Evolutionary conservation across 2,329 filamentous ascomycete species (phyloP).

Genomic region (Bipolaris bicolor): DNA sequence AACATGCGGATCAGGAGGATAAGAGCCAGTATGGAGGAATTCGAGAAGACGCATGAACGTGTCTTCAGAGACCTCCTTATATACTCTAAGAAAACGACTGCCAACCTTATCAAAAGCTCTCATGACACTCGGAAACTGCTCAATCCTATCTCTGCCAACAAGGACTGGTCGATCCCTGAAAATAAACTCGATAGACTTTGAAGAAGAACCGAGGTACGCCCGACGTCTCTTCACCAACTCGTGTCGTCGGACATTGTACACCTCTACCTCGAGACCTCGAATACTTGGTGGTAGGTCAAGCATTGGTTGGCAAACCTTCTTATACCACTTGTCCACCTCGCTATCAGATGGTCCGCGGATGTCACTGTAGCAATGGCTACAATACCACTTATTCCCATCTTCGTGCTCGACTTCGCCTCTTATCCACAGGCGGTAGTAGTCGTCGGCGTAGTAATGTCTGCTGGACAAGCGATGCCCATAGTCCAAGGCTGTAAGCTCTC

Average conservation of each 20-base stretch:
- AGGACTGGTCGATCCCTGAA: conserved; percentile 45
- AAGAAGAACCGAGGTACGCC: conserved; percentile 35
- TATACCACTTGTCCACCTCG: conserved; percentile 44
- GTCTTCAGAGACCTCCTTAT: conserved; percentile 31
- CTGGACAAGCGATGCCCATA: conserved; percentile 37
- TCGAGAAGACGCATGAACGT: conserved; percentile 47
- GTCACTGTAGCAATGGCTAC: conserved; percentile 31
- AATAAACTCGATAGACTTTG: conserved; percentile 48
- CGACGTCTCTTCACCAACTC: conserved; percentile 40
- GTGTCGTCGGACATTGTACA: conserved; percentile 37
- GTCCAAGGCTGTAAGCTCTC: conserved; percentile 38
- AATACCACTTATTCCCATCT: conserved; percentile 29
- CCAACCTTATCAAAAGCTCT: conserved; percentile 36
- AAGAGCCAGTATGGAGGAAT: conserved; percentile 33
- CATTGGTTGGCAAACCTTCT: conserved; percentile 40
- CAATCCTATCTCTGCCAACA: conserved; percentile 35
- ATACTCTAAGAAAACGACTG: conserved; percentile 40
- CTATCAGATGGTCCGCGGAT: conserved; percentile 20
- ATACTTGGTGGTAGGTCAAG: conserved; percentile 27
- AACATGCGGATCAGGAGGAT: conserved; percentile 27
- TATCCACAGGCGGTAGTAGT: conserved; percentile 14
- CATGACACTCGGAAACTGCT: conserved; percentile 37
- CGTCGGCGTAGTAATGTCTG: conserved; percentile 16
- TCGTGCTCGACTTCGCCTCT: background rate
- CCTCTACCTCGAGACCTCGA: conserved; percentile 30